phyloP scores from a whole-genome alignment of 108 stramenopile genomes.

The Pelagomonas calceolata region DNA sequence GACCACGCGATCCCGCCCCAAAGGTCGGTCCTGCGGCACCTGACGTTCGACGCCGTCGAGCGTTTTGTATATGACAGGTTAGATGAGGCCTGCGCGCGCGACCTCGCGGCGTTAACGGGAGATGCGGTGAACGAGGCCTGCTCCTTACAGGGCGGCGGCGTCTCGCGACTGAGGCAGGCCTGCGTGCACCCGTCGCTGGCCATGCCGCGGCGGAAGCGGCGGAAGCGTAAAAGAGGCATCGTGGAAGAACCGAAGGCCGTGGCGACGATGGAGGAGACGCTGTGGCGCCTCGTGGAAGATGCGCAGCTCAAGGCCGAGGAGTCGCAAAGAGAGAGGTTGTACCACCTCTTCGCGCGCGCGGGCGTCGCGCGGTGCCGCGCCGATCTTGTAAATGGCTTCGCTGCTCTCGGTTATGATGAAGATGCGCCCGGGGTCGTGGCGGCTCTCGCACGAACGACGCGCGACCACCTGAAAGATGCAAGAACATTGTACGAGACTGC shows the following conservation, averaged over 20 bases:
- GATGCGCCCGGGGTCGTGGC: no score
- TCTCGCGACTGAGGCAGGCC: conserved; percentile 5
- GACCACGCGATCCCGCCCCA: conserved; percentile 1
- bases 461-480: no score
- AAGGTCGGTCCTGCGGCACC: background rate
- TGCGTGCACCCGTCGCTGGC: conserved; percentile 11
- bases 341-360: no score
- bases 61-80: conserved; percentile 5
- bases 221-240: background rate
- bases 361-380: no score
- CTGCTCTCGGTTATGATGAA: no score
- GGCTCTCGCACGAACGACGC: no score
- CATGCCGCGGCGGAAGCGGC: background rate
- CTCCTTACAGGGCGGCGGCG: background rate
- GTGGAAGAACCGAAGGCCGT: background rate
- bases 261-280: conserved; percentile 13
- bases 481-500: no score
- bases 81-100: background rate
- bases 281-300: conserved; percentile 2
- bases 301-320: conserved; percentile 9
- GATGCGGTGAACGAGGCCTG: background rate
- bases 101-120: background rate
- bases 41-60: conserved; percentile 9
- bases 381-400: no score
- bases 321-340: background rate